Base-by-base conservation (phyloP, 148 eudicot genomes). In the Camellia granthamiana region DNA sequence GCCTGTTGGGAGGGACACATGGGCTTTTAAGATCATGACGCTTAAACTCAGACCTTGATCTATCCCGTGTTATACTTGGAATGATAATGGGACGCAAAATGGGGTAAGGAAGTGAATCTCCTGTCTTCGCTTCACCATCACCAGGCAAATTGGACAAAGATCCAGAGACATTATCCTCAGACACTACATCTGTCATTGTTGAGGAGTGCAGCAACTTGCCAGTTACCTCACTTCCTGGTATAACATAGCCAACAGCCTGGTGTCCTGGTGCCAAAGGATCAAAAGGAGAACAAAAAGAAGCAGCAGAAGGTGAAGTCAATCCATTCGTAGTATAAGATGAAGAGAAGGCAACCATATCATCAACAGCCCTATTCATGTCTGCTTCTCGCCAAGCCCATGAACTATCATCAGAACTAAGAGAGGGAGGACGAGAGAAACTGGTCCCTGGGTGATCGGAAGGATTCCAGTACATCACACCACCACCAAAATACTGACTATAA, bases 381-480 rank as follows among this genome's bases (percentile, higher is more conserved):
- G 99, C 97, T 84, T 95, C 99, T 74, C 90, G 88, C 94, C 93
- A 95, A 82, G 97, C 97, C 97, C 97, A 95, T 23, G 97, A 95
- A 84, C 99, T 92, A 84, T 95, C 99, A 83, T 95, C 99, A 56
- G 99, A 95, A 84, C 99, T 92, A 74, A 95, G 97, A 79, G 99
- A 95, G 73, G 99, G 99, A 77, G 99, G 97, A 30, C 97, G 93
- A 44, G 99, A 95, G 83, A 95, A 95, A 63, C 89, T 87, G 72
- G 92, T 79, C 19, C 88, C 93, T n/a, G 90, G 95, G 83, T 88
- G 92, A 80, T 95, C 99, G 81, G 94, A 95, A 84, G 97, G 92
- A 82, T 93, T 72, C 99, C 99, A 95, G 77, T 95, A 95, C 99
- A 95, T 95, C 71, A 93, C 88, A 54, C 99, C 99, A 69, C 97